Percentiles rank a stretch among this genome's conserved stretches.
These are phyloP conservation scores for Ulota crispa DNA, from an alignment of 225 moss, liverwort and hornwort species.

Conservation along the genomic window DNA sequence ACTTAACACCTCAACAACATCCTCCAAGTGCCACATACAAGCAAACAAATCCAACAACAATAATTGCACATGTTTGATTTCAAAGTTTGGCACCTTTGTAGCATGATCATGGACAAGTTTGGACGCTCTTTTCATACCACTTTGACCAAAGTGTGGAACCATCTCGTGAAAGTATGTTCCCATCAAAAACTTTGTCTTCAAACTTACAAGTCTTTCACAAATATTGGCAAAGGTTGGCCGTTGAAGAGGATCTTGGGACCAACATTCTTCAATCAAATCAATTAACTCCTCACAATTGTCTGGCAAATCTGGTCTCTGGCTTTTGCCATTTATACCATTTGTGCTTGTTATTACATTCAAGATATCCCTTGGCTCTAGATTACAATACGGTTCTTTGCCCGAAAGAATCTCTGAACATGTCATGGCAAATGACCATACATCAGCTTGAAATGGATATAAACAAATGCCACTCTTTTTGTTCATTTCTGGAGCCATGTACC, in stretches of 20 bases:
- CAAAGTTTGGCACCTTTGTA: not conserved
- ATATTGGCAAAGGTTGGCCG: not conserved
- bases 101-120: fast-evolving
- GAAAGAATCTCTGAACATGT: too few species aligned
- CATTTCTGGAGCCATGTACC: not conserved
- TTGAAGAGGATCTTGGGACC: not conserved
- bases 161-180: not conserved
- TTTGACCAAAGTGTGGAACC: not conserved
- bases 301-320: fast-evolving
- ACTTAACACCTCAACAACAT: not conserved
- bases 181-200: too few species aligned
- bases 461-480: fast-evolving
- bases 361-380: not conserved
- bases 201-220: not conserved
- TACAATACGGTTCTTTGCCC: too few species aligned
- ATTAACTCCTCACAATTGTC: not conserved
- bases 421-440: not conserved
- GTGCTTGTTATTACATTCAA: fast-evolving
- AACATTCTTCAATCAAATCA: not conserved
- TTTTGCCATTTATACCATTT: fast-evolving
- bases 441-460: not conserved
- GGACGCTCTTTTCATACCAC: too few species aligned
- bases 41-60: too few species aligned
- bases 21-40: too few species aligned
- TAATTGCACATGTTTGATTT: fast-evolving